Percentiles rank a stretch among this genome's conserved stretches.
These are phyloP conservation scores for Arthrinium puccinioides DNA, from an alignment of 2,329 filamentous ascomycete genomes.

Conservation along the genomic window DNA sequence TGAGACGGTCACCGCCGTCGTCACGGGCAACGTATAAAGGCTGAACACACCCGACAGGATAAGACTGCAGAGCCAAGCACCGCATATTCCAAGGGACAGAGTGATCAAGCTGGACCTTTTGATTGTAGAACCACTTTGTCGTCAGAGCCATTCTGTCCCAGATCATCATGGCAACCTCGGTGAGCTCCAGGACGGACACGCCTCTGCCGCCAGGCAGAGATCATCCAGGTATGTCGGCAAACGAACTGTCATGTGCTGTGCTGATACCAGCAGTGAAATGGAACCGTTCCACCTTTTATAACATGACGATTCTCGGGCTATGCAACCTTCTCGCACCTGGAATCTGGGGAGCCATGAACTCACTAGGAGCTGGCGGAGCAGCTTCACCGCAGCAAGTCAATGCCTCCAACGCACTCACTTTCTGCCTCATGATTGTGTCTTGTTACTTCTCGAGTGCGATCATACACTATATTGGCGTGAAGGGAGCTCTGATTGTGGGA, in stretches of 20 bases:
- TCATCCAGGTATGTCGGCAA: neutral
- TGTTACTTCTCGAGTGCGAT: constrained; percentile 59
- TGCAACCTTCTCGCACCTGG: constrained; percentile 66
- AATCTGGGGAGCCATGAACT: constrained; percentile 70
- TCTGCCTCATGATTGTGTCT: constrained; percentile 65
- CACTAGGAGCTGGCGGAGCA: constrained; percentile 61
- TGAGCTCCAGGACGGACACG: neutral
- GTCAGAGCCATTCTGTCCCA: too few relatives aligned
- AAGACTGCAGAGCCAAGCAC: too few relatives aligned
- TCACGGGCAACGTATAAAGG: too few relatives aligned
- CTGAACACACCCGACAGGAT: too few relatives aligned
- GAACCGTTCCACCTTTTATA: constrained; percentile 67
- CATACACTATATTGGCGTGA: constrained; percentile 63
- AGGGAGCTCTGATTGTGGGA: constrained; percentile 62
- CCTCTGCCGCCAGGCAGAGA: neutral
- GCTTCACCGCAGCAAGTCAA: constrained; percentile 61
- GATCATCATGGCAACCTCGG: neutral
- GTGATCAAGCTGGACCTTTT: too few relatives aligned
- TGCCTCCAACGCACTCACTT: constrained; percentile 63
- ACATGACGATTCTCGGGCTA: constrained; percentile 63
- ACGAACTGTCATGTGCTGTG: too few relatives aligned
- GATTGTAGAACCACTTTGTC: too few relatives aligned
- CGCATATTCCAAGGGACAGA: too few relatives aligned
- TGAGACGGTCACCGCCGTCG: too few relatives aligned
- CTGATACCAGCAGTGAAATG: constrained; percentile 56